Evolutionary conservation across 2,329 filamentous ascomycete species (phyloP), one percentile per base, ranked within the genome.

Genomic region (Talaromyces pinophilus): DNA sequence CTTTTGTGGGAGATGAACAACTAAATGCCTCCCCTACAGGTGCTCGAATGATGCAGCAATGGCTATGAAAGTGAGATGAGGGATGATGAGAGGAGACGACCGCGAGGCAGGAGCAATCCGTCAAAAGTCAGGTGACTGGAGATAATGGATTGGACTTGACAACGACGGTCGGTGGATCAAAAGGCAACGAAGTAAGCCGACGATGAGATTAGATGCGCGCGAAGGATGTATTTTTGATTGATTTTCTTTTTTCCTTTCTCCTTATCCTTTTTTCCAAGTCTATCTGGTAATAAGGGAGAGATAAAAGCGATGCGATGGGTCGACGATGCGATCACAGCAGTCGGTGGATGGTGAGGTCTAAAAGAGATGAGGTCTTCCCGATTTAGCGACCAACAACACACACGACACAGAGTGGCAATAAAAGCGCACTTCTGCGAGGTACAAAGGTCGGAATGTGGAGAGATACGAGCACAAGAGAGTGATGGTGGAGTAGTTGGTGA

Each of bases 1-100:
- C 85, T 79, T 86, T 79, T 86, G 86, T 82, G 87, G 91, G 92
- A 96, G 93, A 96, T 91, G 84, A 92, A 96, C 93, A 96, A 97
- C 80, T 90, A 81, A 97, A 97, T 96, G 93, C 93, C 90, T 96
- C 93, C 91, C 92, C 92, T 73, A 76, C 71, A 73, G 69, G 67
- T 66, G 70, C 70, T 74, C 69, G 70, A 67, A 67, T 40, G 54
- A 64, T 38, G 54, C 68, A 64, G 46, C 44, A 46, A 60, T 63
- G 62, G 65, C 59, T 68, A 60, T 66, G 63, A 57, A 59, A 44
- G 67, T 54, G 61, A 28, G 25, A 44, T 2, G 28, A 35, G 13
- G 15, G 8, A 19, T 38, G n/a, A 57, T 38, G n/a, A 22, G 8
- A 55, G 17, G n/a, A 55, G 15, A 30, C 22, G 30, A 54, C 40